Evolutionary conservation across 306 rosid species (phyloP), one percentile per base, ranked within the genome.

Genomic region (Ochetophila trinervis): DNA sequence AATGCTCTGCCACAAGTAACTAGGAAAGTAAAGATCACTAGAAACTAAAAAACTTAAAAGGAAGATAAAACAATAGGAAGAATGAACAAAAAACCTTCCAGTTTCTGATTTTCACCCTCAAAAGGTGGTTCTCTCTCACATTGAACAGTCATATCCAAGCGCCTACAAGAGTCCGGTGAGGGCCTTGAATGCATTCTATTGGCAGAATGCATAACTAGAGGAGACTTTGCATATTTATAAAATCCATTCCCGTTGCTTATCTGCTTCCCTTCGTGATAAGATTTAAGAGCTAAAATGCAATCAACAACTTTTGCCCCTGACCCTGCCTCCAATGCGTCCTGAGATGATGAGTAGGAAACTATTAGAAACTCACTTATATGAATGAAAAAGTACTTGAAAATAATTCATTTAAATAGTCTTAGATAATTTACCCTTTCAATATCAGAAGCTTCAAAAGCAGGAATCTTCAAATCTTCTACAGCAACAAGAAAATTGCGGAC

Each of bases 381-480:
- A 19, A 47, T 49, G 18, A 17, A 48, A 55, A 60, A 71, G 45
- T 47, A 30, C 35, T 52, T 53, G 66, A 12, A 13, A 16, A 65
- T 57, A 60, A 14, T 16, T 36, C 19, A 5, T 61, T 30, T 23
- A 45, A 16, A 30, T 53, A 32, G 23, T 18, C 23, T 10, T 67
- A 24, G 27, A 67, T 11, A 49, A 30, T 71, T 45, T 81, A 93
- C 98, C 89, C 88, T 82, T 75, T 89, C 98, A 13, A 93, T 85
- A 78, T 87, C 97, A 74, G 93, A 93, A 67, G 97, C 96, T 73
- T 93, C 96, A 74, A 93, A 93, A 59, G 96, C 87, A 45, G 96
- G 91, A 34, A 93, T 72, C 84, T 84, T 87, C 63, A 93, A 78
- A 68, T 87, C 85, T 65, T 80, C 84, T 0, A 79, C 84, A 12